Evolutionary conservation across 1,139 yeast species (phyloP).

Genomic region (Yamadazyma friedrichii): DNA sequence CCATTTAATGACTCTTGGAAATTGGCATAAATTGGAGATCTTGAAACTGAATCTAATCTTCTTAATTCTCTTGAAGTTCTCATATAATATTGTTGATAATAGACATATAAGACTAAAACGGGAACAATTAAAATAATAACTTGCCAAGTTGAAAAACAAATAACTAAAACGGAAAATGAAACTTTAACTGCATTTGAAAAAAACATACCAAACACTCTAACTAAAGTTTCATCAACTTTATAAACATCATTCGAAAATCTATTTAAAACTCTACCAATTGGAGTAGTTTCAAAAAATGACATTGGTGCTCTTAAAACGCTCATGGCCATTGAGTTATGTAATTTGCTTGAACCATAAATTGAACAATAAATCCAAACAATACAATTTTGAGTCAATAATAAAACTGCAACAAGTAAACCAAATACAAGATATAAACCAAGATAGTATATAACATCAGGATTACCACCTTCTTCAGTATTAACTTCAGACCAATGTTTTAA

Average conservation of each 20-base stretch:
- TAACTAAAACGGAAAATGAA: slow-evolving; percentile 77
- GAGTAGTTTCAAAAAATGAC: slow-evolving; percentile 97
- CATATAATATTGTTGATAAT: slow-evolving; percentile 87
- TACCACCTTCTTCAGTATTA: slow-evolving; percentile 64
- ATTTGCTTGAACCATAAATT: slow-evolving; percentile 72
- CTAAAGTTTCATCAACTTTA: slow-evolving; percentile 84
- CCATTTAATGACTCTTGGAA: slow-evolving; percentile 95
- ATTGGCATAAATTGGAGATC: slow-evolving; percentile 93
- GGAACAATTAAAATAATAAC: slow-evolving; percentile 74
- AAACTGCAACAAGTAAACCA: slow-evolving; percentile 62
- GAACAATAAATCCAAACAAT: slow-evolving; percentile 83
- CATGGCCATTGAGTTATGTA: slow-evolving; percentile 78
- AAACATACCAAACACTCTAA: slow-evolving; percentile 82
- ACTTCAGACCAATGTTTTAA: slow-evolving; percentile 96
- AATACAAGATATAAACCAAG: slow-evolving; percentile 73
- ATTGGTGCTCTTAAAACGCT: slow-evolving; percentile 90
- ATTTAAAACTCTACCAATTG: slow-evolving; percentile 90
- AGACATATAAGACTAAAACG: slow-evolving; percentile 65
- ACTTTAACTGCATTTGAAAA: slow-evolving; percentile 73
- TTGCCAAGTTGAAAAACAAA: slow-evolving; percentile 86
- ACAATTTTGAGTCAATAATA: slow-evolving; percentile 66
- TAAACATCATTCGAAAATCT: slow-evolving; percentile 93
- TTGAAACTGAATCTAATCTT: slow-evolving; percentile 88
- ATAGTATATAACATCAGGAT: slow-evolving; percentile 69
- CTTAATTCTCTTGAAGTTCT: slow-evolving; percentile 91